Evolutionary conservation across 257 asterid species (phyloP), one percentile per base, ranked within the genome.

Genomic region (Jasminum sambac): DNA sequence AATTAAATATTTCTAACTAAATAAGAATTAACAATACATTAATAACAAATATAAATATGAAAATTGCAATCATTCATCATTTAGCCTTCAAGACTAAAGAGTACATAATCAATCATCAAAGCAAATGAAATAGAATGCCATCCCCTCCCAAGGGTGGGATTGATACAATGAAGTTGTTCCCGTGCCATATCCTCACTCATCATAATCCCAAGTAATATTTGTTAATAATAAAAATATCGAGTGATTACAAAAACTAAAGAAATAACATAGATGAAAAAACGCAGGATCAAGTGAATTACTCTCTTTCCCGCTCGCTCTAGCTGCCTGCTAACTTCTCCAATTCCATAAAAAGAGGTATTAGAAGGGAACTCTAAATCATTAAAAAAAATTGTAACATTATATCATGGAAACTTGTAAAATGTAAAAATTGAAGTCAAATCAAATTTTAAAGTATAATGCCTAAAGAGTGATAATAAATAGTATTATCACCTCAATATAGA

Each of bases 61-160:
- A n/a, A n/a, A n/a, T n/a, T n/a, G n/a, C n/a, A n/a, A n/a, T n/a
- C n/a, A n/a, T n/a, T n/a, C n/a, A n/a, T n/a, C n/a, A n/a, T n/a
- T n/a, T n/a, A n/a, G n/a, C n/a, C n/a, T n/a, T n/a, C n/a, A n/a
- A n/a, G n/a, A n/a, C n/a, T n/a, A n/a, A n/a, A n/a, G n/a, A n/a
- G n/a, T n/a, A n/a, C n/a, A n/a, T n/a, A n/a, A n/a, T n/a, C n/a
- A n/a, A n/a, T n/a, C n/a, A n/a, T n/a, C n/a, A n/a, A n/a, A n/a
- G n/a, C n/a, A n/a, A n/a, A n/a, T n/a, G n/a, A n/a, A n/a, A n/a
- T n/a, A n/a, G n/a, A n/a, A n/a, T n/a, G n/a, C n/a, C n/a, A n/a
- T n/a, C n/a, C n/a, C n/a, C n/a, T n/a, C 83, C 99, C 99, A 94
- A 30, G 99, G 99, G 80, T 94, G 99, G 60, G 99, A 94, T 81